Conservation (phyloP, 257 asterid species). For the Solanum virginianum region DNA sequence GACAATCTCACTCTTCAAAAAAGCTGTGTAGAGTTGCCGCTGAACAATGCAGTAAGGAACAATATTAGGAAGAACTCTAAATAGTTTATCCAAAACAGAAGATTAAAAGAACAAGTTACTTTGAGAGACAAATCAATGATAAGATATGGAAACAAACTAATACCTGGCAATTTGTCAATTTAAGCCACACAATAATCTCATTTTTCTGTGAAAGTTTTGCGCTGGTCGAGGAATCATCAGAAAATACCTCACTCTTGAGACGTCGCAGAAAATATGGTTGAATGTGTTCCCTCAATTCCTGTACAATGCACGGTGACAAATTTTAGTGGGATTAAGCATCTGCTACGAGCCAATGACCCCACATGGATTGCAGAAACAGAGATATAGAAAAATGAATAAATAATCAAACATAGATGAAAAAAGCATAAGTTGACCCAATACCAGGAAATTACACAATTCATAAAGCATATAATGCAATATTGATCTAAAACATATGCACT, state of each 20-base stretch:
- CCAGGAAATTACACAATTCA: neutral
- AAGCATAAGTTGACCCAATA: neutral
- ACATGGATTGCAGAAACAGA: neutral
- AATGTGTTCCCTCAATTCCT: slow-evolving; percentile 81
- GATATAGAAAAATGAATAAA: neutral
- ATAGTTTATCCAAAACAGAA: neutral
- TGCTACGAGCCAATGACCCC: neutral
- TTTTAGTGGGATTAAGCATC: neutral
- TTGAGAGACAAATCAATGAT: neutral
- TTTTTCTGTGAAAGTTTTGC: slow-evolving; percentile 75
- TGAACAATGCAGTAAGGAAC: slow-evolving; percentile 15
- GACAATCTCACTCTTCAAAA: slow-evolving; percentile 87
- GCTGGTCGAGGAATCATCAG: slow-evolving; percentile 16
- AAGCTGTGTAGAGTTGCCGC: slow-evolving; percentile 90
- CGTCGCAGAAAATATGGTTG: slow-evolving; percentile 91
- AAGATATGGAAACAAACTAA: neutral
- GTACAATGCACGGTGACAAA: neutral
- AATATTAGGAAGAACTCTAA: neutral
- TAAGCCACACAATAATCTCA: slow-evolving; percentile 87
- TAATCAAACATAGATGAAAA: neutral
- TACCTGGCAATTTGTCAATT: slow-evolving; percentile 84
- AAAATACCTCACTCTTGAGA: slow-evolving; percentile 79
- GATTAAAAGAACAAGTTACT: neutral
- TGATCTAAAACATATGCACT: neutral
- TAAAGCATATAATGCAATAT: neutral